A percentile compares a stretch with the other conserved stretches of the same genome.
Evolutionary conservation across 768 basidiomycete genomes (phyloP).

Genomic region (Russula virescens): DNA sequence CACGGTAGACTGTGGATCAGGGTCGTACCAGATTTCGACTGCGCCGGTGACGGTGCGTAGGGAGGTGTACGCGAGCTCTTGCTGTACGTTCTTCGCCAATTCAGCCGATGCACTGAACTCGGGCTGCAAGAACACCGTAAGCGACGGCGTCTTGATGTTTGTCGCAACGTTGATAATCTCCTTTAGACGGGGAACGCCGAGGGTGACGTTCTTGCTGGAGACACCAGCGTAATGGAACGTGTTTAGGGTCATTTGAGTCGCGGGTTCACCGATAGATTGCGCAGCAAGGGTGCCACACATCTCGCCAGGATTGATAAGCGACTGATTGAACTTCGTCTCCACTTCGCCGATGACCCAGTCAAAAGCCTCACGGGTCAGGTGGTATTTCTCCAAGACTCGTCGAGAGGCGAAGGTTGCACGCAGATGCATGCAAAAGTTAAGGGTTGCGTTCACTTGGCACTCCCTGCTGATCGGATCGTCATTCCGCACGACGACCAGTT

Average conservation of each 20-base stretch:
- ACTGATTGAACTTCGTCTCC: conserved; percentile 92
- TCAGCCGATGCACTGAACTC: conserved; percentile 55
- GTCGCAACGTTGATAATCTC: conserved; percentile 99
- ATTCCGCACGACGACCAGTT: conserved; percentile 85
- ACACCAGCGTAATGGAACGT: conserved; percentile 99
- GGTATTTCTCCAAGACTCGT: conserved; percentile 81
- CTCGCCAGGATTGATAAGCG: conserved; percentile 89
- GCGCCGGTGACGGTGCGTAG: conserved; percentile 90
- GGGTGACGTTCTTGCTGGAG: conserved; percentile 98
- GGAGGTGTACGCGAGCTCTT: conserved; percentile 90
- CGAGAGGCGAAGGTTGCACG: conserved; percentile 84
- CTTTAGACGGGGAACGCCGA: conserved; percentile 98
- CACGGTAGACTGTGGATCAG: conserved; percentile 83
- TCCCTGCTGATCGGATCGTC: conserved; percentile 67
- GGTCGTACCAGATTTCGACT: conserved; percentile 98
- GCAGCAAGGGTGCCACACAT: conserved; percentile 99
- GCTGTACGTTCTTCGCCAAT: conserved; percentile 82
- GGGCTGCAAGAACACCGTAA: conserved; percentile 83
- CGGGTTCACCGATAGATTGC: conserved; percentile 98
- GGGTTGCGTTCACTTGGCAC: conserved; percentile 83
- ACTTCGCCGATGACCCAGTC: conserved; percentile 97
- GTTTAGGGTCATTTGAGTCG: conserved; percentile 99
- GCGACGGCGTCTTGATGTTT: conserved; percentile 96
- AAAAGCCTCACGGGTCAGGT: conserved; percentile 88
- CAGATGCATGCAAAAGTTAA: conserved; percentile 91